phyloP scores from a whole-genome alignment of 2,329 filamentous ascomycete species.

The Fusarium dlaminii region DNA sequence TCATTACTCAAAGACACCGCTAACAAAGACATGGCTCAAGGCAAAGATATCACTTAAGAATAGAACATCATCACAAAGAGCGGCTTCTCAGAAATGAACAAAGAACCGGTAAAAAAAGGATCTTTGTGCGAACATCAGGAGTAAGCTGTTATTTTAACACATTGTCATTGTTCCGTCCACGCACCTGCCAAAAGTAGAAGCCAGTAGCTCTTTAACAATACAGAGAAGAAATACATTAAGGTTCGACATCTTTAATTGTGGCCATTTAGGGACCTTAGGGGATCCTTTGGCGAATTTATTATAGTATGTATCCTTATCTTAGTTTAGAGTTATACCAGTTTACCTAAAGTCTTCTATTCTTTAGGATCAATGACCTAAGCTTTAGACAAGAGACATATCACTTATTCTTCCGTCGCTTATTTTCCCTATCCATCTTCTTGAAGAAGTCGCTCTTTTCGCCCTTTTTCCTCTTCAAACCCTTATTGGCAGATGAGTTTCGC shows the following conservation, averaged over 20 bases:
- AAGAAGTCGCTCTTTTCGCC: constrained; percentile 45
- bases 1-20: rapidly evolving
- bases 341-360: not conserved
- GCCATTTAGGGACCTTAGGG: too few species aligned
- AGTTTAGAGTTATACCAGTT: rapidly evolving
- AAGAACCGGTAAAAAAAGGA: too few species aligned
- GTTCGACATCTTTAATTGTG: too few species aligned
- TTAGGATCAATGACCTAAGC: too few species aligned
- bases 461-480: not conserved
- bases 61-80: not conserved
- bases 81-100: too few species aligned
- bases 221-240: too few species aligned
- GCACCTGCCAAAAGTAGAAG: too few species aligned
- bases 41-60: rapidly evolving
- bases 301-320: rapidly evolving
- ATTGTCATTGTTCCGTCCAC: too few species aligned
- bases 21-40: rapidly evolving
- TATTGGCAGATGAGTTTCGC: constrained; percentile 67
- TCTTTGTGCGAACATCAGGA: too few species aligned
- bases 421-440: constrained; percentile 55
- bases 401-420: constrained; percentile 24
- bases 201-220: too few species aligned
- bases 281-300: not conserved
- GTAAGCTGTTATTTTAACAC: too few species aligned
- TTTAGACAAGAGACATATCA: rapidly evolving